Conservation (phyloP, 169 alveolate genomes). For the Fabrea salina region DNA sequence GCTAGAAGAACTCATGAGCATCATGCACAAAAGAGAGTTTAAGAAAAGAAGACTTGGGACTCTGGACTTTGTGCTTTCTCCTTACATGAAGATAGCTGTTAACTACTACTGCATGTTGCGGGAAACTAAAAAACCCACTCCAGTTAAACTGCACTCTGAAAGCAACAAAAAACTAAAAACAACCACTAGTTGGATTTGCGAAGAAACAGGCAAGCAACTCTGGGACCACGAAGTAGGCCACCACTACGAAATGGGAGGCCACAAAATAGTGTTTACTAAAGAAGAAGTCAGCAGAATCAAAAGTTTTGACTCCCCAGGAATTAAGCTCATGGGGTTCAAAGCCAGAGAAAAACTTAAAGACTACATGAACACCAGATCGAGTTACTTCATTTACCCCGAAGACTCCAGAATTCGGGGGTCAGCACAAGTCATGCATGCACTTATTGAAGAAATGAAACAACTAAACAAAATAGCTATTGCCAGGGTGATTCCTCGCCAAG, state of each 20-base stretch:
- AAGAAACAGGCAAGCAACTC: slow-evolving; percentile 76
- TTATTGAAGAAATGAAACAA: slow-evolving; percentile 66
- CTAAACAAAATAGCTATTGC: slow-evolving; percentile 81
- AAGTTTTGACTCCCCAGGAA: slow-evolving; percentile 75
- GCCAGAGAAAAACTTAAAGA: slow-evolving; percentile 64
- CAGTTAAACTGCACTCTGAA: slow-evolving; percentile 66
- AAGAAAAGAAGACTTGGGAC: slow-evolving; percentile 81
- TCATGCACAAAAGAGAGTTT: slow-evolving; percentile 82
- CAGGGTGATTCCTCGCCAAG: slow-evolving; percentile 79
- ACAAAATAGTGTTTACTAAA: slow-evolving; percentile 69
- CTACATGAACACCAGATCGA: slow-evolving; percentile 77
- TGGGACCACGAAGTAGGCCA: slow-evolving; percentile 78
- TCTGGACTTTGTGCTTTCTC: slow-evolving; percentile 66
- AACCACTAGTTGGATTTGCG: slow-evolving; percentile 59
- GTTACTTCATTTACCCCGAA: slow-evolving; percentile 85
- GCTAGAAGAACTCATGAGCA: slow-evolving; percentile 68
- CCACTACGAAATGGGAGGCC: slow-evolving; percentile 72
- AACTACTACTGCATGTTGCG: slow-evolving; percentile 69
- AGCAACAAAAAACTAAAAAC: slow-evolving; percentile 69
- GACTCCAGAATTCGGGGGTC: slow-evolving; percentile 79
- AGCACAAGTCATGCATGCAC: slow-evolving; percentile 73
- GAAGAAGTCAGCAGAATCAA: slow-evolving; percentile 77
- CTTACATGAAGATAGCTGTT: slow-evolving; percentile 66
- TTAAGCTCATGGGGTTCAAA: slow-evolving; percentile 84
- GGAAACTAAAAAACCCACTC: slow-evolving; percentile 71